Base-by-base conservation (phyloP, 139 green algal species). In the Marvania coccoides region DNA sequence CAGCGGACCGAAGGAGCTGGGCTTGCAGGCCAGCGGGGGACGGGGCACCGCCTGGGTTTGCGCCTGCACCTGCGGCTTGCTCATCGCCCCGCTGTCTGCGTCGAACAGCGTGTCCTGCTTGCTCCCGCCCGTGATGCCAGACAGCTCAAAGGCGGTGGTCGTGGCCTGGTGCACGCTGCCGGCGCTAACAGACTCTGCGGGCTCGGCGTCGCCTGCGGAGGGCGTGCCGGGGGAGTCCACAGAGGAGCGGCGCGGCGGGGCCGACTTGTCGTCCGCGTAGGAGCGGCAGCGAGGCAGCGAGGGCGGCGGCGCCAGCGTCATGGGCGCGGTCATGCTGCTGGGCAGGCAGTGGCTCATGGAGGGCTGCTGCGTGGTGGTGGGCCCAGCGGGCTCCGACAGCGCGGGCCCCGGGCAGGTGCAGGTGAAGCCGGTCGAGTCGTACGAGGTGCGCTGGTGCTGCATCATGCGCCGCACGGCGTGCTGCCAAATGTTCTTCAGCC, bases 401-500 rank as follows among this genome's bases (percentile, higher is more conserved):
- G n/a, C 57, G 14, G 57, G 26, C 6, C 29, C 24, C 26, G n/a
- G 48, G 8, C n/a, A 23, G 28, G n/a, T n/a, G n/a, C n/a, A n/a
- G 14, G 23, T 19, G 10, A 14, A 19, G 6, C 19, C 24, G 48
- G 7, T 14, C n/a, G 46, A 42, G 58, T 61, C 47, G 24, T 62
- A 63, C 13, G 62, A 45, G 10, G 47, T 63, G 24, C 45, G 40
- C 59, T 14, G 23, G n/a, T n/a, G n/a, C 46, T 55, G 46, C 63
- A 71, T 71, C 47, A 71, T 63, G 13, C 23, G 47, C 48, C 84
- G 85, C 60, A 92, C 84, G 56, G 83, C 80, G 63, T 95, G 87
- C 77, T 94, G 87, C 87, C 87, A 95, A 45, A 95, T 91, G 65
- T 90, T 94, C 19, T 76, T 76, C 10, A 95, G 73, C 76, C 91